Evolutionary conservation across 1,284 basidiomycete species (phyloP).

Genomic region (Rhodotorula sp.): DNA sequence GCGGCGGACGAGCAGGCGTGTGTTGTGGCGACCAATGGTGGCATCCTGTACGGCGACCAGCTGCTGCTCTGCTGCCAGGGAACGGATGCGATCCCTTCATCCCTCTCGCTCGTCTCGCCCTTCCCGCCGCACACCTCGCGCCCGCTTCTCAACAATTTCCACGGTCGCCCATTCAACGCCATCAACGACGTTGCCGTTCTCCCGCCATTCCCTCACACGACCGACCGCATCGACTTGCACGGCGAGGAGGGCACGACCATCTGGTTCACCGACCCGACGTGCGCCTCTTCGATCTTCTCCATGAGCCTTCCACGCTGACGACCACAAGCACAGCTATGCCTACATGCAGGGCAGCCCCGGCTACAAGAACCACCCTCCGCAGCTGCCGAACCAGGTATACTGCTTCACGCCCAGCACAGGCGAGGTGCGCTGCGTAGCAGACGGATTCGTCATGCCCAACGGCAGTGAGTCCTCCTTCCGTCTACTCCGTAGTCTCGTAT

Average conservation of each 20-base stretch:
- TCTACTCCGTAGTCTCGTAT: not conserved
- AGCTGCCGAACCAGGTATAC: slow-evolving; percentile 42
- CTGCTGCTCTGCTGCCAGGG: slow-evolving; percentile 48
- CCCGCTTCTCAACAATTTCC: slow-evolving; percentile 38
- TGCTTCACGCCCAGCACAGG: slow-evolving; percentile 41
- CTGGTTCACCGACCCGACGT: slow-evolving; percentile 49
- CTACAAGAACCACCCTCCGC: slow-evolving; percentile 37
- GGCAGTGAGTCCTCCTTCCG: not conserved
- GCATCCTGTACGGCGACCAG: slow-evolving; percentile 35
- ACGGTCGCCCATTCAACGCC: slow-evolving; percentile 42
- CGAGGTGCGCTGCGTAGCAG: slow-evolving; percentile 39
- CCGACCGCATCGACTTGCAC: slow-evolving; percentile 15
- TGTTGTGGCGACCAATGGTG: slow-evolving; percentile 40
- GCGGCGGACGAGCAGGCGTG: not conserved
- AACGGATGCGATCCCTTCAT: slow-evolving; percentile 29
- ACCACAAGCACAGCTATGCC: slow-evolving; percentile 35
- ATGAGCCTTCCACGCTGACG: not conserved
- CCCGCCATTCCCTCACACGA: slow-evolving; percentile 11
- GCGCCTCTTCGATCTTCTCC: not conserved
- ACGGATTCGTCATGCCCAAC: slow-evolving; percentile 44
- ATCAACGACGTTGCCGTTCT: slow-evolving; percentile 43
- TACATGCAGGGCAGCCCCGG: slow-evolving; percentile 42
- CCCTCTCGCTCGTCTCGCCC: slow-evolving; percentile 40
- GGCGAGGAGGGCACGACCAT: slow-evolving; percentile 32
- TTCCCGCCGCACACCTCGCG: not conserved